Evolutionary conservation across 1,284 basidiomycete species (phyloP).

Genomic region (Apiotrichum porosum): DNA sequence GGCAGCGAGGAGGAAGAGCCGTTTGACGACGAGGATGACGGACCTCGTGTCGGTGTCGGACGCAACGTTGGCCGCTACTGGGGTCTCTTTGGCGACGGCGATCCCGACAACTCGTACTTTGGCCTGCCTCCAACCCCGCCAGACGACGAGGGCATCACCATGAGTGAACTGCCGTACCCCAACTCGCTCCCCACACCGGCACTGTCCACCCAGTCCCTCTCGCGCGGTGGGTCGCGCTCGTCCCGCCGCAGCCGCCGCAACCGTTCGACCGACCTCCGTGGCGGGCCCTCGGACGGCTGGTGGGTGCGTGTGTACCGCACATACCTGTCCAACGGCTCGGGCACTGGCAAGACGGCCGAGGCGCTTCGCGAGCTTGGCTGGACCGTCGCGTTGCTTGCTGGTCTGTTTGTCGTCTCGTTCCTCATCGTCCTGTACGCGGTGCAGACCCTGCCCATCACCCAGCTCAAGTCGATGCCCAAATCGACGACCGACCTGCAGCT

Average conservation of each 20-base stretch:
- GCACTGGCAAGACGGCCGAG: constrained; percentile 39
- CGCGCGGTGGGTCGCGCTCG: constrained; percentile 13
- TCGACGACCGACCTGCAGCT: constrained; percentile 48
- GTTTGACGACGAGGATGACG: constrained; percentile 17
- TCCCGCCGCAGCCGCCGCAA: constrained; percentile 6
- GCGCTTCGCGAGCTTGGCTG: constrained; percentile 45
- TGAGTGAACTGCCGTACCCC: constrained; percentile 7
- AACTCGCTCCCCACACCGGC: constrained; percentile 45
- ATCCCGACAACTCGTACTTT: constrained; percentile 27
- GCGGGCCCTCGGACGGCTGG: constrained; percentile 13
- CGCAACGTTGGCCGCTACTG: constrained; percentile 25
- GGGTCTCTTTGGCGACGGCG: constrained; percentile 24
- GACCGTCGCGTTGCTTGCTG: constrained; percentile 41
- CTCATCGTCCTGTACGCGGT: constrained; percentile 40
- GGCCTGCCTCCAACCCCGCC: constrained; percentile 34
- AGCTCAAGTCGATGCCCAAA: constrained; percentile 45
- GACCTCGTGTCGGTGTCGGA: constrained; percentile 2
- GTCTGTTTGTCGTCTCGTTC: constrained; percentile 41
- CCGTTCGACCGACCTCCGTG: constrained; percentile 2
- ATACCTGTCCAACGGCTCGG: constrained; percentile 8
- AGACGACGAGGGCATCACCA: constrained; percentile 12
- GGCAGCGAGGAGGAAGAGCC: constrained; percentile 27
- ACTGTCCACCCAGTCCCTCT: constrained; percentile 39
- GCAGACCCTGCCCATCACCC: constrained; percentile 45
- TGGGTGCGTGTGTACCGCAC: constrained; percentile 21